Conservation (phyloP, 352 stramenopile genomes). For the Phytophthora pisi region DNA sequence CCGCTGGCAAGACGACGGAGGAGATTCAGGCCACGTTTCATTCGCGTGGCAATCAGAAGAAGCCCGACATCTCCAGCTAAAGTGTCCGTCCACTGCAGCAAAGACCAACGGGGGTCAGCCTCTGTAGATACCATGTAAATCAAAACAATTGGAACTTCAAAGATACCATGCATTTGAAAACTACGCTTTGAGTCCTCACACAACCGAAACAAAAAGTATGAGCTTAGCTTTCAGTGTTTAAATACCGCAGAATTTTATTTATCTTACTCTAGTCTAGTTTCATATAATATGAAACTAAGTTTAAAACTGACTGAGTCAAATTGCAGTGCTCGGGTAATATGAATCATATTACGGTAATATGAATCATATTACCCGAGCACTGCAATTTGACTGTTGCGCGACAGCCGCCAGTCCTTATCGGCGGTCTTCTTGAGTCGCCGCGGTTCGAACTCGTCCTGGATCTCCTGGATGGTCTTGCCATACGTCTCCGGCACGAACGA, state of each 20-base stretch:
- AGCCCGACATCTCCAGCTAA: constrained; percentile 11
- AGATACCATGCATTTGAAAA: no score
- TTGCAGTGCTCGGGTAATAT: constrained; percentile 32
- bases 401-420: constrained; percentile 22
- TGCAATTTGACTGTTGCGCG: constrained; percentile 29
- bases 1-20: constrained; percentile 56
- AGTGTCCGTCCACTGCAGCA: not conserved
- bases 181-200: no score
- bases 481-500: constrained; percentile 61
- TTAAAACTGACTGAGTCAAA: no score
- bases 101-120: not conserved
- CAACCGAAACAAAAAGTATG: no score
- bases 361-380: constrained; percentile 30
- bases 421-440: constrained; percentile 8
- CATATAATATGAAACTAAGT: no score
- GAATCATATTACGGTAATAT: no score
- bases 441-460: constrained; percentile 51
- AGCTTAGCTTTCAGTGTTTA: no score
- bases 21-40: constrained; percentile 65
- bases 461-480: constrained; percentile 70
- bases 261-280: no score
- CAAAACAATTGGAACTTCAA: not conserved
- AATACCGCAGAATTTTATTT: no score
- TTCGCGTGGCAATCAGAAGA: constrained; percentile 9
- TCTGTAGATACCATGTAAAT: constrained; percentile 2